Base-by-base conservation (phyloP, 192 early-diverging fungal species). In the Backusella psychrophila region DNA sequence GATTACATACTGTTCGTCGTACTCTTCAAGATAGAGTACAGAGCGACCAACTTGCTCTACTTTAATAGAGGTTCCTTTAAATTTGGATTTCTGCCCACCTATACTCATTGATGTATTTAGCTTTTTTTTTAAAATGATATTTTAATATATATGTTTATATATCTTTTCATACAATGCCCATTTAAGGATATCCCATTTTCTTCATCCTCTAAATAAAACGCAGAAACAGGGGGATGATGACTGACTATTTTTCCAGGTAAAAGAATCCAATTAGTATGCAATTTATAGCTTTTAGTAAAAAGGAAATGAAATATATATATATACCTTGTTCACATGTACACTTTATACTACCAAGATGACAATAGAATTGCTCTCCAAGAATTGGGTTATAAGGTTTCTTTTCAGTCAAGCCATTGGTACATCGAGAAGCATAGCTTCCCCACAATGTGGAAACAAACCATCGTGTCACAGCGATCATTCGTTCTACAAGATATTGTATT, bases 401-500 rank as follows among this genome's bases (percentile, higher is more conserved):
- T 73, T 95, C 94, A 73, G 82, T 90, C 80, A 90, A 86, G 8
- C 89, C 90, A 72, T 89, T 88, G n/a, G 76, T 75, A 53, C 89
- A 88, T 36, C 93, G 90, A 49, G 88, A 90, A 67, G 92, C 87
- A 81, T 91, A 94, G 69, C 88, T 90, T 63, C 94, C 94, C 73
- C 90, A 93, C 21, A 95, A 85, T 34, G 94, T 94, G 39, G 93
- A 94, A 63, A 95, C 86, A 76, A 92, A 95, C 94, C 94, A 95
- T 52, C 89, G 87, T 23, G 90, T 85, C n/a, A 90, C 89, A 56
- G 86, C 89, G 77, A 92, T 77, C 83, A 93, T 90, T 72, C 93
- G 89, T 65, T 93, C 91, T 80, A 85, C 82, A 23, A 82, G 23
- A 17, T 11, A 23, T 23, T 63, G 34, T 12, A 38, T 38, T 39